phyloP scores from a whole-genome alignment of 1,284 basidiomycete species.

The Gomphus bonarii region DNA sequence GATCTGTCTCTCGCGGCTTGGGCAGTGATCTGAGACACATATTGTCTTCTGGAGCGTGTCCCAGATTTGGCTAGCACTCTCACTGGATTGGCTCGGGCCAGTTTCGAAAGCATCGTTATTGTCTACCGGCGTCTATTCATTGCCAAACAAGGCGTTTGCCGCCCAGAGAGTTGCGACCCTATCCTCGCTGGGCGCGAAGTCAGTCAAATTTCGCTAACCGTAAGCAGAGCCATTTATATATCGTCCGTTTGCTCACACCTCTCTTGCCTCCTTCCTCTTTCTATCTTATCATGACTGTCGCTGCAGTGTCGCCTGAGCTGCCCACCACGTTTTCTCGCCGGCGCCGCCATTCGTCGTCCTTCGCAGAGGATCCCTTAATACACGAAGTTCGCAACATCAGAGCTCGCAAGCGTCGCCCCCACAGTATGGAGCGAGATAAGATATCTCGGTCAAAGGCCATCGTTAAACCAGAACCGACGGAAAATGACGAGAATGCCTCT shows the following conservation, averaged over 20 bases:
- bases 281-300: not conserved
- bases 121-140: not conserved
- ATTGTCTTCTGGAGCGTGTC: not conserved
- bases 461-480: not conserved
- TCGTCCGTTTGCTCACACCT: not conserved
- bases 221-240: not conserved
- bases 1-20: slow-evolving; percentile 27
- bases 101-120: not conserved
- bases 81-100: not conserved
- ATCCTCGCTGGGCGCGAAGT: too few relatives aligned
- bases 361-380: slow-evolving; percentile 1
- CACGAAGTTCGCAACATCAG: not conserved
- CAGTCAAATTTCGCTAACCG: not conserved
- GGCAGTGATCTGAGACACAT: not conserved
- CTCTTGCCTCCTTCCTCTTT: not conserved
- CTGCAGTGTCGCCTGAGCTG: not conserved
- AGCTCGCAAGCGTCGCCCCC: slow-evolving; percentile 7
- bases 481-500: not conserved
- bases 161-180: too few relatives aligned
- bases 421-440: slow-evolving; percentile 9
- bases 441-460: not conserved
- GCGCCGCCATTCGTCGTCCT: slow-evolving; percentile 9
- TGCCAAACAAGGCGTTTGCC: too few relatives aligned
- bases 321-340: not conserved
- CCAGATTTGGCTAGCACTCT: not conserved